Evolutionary conservation across 2,329 filamentous ascomycete genomes (phyloP).

Genomic region (Colletotrichum sp.): DNA sequence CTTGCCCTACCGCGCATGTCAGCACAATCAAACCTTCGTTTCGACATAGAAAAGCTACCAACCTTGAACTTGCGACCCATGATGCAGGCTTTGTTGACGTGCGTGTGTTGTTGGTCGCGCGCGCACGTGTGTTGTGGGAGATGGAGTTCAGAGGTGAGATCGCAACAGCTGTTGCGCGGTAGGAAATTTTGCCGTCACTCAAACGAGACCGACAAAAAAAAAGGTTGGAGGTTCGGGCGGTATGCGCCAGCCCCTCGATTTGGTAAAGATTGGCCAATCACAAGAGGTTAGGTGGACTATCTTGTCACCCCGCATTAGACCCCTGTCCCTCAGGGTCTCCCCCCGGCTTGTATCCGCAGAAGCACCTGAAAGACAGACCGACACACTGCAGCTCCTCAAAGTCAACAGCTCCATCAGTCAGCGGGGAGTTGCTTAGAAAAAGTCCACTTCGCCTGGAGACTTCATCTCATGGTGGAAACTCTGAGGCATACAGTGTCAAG

Average conservation of each 20-base stretch:
- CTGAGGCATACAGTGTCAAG: background rate
- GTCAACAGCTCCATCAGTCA: background rate
- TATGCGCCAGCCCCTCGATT: slow-evolving; percentile 8
- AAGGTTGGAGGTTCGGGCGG: slow-evolving; percentile 3
- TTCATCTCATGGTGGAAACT: background rate
- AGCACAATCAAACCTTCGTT: background rate
- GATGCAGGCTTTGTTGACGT: background rate
- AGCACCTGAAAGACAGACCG: background rate
- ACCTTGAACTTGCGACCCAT: slow-evolving; percentile 22
- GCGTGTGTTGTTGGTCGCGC: background rate
- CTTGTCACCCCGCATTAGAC: slow-evolving; percentile 15
- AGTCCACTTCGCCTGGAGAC: background rate
- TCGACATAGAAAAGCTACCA: background rate
- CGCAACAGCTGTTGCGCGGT: slow-evolving; percentile 1
- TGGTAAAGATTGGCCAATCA: slow-evolving; percentile 11
- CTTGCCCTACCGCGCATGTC: background rate
- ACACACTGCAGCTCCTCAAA: background rate
- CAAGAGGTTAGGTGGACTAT: background rate
- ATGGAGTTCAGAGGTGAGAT: background rate
- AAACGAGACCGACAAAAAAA: background rate
- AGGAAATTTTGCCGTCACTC: slow-evolving; percentile 16
- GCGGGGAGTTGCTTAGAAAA: background rate
- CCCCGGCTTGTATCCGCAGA: background rate
- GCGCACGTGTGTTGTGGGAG: background rate
- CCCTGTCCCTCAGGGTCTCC: slow-evolving; percentile 11